Conservation (phyloP, 768 basidiomycete genomes). For the Amanita molliuscula region DNA sequence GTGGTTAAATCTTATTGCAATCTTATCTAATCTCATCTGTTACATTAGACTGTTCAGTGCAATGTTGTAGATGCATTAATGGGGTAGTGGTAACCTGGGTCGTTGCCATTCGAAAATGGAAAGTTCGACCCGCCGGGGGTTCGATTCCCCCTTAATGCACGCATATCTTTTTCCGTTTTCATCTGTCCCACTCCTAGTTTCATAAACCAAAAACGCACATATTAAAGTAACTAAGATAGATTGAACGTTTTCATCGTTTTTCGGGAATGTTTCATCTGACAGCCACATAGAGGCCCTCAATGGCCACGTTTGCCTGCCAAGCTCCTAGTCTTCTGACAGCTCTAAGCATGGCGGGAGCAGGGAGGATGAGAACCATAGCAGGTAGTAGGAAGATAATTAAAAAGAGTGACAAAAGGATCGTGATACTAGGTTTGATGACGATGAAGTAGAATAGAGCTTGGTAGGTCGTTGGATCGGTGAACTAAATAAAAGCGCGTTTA, state of each 20-base stretch:
- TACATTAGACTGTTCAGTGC: no score
- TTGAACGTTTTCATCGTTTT: not conserved
- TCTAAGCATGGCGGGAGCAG: slow-evolving; percentile 59
- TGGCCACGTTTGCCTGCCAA: slow-evolving; percentile 78
- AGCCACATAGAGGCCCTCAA: slow-evolving; percentile 53
- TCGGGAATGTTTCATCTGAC: slow-evolving; percentile 19
- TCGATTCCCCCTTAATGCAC: slow-evolving; percentile 85
- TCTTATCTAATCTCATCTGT: not conserved
- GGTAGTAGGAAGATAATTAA: slow-evolving; percentile 50
- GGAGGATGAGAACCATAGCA: slow-evolving; percentile 46
- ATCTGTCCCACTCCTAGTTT: not conserved
- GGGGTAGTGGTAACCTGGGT: slow-evolving; percentile 61
- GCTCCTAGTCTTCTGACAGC: slow-evolving; percentile 56
- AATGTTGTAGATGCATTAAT: slow-evolving; percentile 29
- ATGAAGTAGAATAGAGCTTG: slow-evolving; percentile 85
- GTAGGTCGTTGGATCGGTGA: slow-evolving; percentile 74
- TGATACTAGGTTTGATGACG: slow-evolving; percentile 77
- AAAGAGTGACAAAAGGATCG: slow-evolving; percentile 48
- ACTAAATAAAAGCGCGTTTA: slow-evolving; percentile 29
- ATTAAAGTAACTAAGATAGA: not conserved
- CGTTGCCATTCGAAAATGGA: slow-evolving; percentile 39
- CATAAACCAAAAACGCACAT: not conserved
- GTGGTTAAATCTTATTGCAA: not conserved
- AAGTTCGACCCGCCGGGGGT: slow-evolving; percentile 75
- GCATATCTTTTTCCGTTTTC: slow-evolving; percentile 22